Evolutionary conservation across 2,329 filamentous ascomycete genomes (phyloP).

Genomic region (Aspergillus quadrilineatus): DNA sequence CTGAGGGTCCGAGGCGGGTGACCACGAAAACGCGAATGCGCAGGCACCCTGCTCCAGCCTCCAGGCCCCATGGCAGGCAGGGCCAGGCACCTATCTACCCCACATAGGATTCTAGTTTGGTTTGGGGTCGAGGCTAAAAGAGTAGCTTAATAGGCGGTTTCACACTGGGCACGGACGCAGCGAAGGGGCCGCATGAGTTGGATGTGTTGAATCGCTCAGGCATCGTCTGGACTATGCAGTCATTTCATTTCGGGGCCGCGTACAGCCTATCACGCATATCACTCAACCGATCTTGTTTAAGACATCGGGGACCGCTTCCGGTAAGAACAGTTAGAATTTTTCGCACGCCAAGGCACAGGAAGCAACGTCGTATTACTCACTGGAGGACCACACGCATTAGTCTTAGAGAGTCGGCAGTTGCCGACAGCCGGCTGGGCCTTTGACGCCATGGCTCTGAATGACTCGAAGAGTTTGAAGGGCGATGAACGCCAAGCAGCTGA

Average conservation of each 20-base stretch:
- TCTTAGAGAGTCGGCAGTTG: constrained; percentile 9
- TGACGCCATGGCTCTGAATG: background rate
- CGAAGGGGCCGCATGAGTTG: background rate
- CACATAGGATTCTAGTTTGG: background rate
- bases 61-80: background rate
- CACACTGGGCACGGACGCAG: constrained; percentile 5
- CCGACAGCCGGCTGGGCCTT: constrained; percentile 11
- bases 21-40: background rate
- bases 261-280: background rate
- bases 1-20: background rate
- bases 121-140: constrained; percentile 2
- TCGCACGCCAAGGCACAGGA: constrained; percentile 1
- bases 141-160: constrained; percentile 1
- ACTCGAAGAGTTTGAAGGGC: background rate
- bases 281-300: background rate
- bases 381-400: background rate
- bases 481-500: constrained; percentile 2
- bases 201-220: background rate
- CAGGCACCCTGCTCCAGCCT: background rate
- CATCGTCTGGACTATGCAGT: background rate
- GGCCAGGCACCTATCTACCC: background rate
- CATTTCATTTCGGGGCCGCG: background rate
- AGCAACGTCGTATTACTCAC: background rate
- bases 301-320: background rate
- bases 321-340: background rate